phyloP scores from a whole-genome alignment of 139 green algal species.

The Mesostigma viride region DNA sequence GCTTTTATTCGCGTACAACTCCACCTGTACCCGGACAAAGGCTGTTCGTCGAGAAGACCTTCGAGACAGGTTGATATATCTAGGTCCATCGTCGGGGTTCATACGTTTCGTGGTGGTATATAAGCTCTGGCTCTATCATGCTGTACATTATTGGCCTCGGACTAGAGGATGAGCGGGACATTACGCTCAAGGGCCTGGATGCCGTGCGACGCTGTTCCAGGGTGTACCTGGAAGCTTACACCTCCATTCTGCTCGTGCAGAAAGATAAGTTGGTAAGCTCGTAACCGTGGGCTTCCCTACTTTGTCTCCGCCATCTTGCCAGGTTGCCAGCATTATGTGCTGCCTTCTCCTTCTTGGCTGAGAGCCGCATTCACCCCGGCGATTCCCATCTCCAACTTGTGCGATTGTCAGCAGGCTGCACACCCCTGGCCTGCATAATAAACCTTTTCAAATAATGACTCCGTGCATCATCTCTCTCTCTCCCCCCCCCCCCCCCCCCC shows the following conservation, averaged over 20 bases:
- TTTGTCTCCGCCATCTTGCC: neutral
- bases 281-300: neutral
- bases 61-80: neutral
- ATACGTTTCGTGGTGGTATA: neutral
- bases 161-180: slow-evolving; percentile 84
- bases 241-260: slow-evolving; percentile 80
- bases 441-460: too few species aligned
- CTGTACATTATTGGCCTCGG: slow-evolving; percentile 89
- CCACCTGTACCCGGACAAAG: too few species aligned
- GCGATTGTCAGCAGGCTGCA: too few species aligned
- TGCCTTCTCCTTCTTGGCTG: too few species aligned
- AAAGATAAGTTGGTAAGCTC: slow-evolving; percentile 62
- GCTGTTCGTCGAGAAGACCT: too few species aligned
- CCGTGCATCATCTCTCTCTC: too few species aligned
- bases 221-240: slow-evolving; percentile 91
- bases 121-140: slow-evolving; percentile 36
- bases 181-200: slow-evolving; percentile 75
- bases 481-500: too few species aligned
- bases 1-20: neutral
- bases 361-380: too few species aligned
- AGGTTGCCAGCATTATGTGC: neutral
- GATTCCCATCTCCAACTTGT: too few species aligned
- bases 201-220: slow-evolving; percentile 43
- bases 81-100: neutral
- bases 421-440: too few species aligned